A percentile compares a stretch with the other conserved stretches of the same genome.
Evolutionary conservation across 768 basidiomycete genomes (phyloP).

Genomic region (Lentinula sp.): DNA sequence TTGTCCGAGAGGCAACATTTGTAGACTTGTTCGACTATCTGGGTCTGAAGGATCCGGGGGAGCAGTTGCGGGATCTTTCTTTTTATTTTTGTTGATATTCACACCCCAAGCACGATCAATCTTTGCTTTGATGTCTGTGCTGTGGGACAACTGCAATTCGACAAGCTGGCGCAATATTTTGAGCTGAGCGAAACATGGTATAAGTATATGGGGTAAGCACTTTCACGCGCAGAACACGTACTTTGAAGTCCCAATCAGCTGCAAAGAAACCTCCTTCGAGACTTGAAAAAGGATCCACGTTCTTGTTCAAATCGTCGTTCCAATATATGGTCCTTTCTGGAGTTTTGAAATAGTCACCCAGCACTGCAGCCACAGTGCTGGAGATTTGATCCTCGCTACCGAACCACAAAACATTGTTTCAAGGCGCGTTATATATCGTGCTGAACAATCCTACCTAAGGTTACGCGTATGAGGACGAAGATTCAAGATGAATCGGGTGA

Average conservation of each 20-base stretch:
- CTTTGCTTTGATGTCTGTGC: constrained; percentile 56
- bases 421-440: constrained; percentile 15
- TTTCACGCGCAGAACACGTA: constrained; percentile 28
- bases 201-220: constrained; percentile 15
- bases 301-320: constrained; percentile 61
- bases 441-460: constrained; percentile 60
- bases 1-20: constrained; percentile 70
- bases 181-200: constrained; percentile 42
- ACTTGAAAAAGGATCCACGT: constrained; percentile 68
- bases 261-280: constrained; percentile 72
- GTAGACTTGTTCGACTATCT: constrained; percentile 59
- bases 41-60: constrained; percentile 57
- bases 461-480: constrained; percentile 87
- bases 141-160: constrained; percentile 74
- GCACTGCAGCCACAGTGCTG: constrained; percentile 59
- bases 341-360: constrained; percentile 68
- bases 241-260: constrained; percentile 80
- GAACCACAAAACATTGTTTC: constrained; percentile 22
- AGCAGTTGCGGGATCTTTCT: constrained; percentile 53
- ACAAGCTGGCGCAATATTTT: constrained; percentile 80
- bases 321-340: constrained; percentile 76
- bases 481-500: constrained; percentile 74
- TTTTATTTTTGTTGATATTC: constrained; percentile 80
- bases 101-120: constrained; percentile 89
- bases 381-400: constrained; percentile 78